Percentiles rank a stretch among this genome's conserved stretches.
Evolutionary conservation across 306 rosid genomes (phyloP).

Genomic region (Glycine tomentella): DNA sequence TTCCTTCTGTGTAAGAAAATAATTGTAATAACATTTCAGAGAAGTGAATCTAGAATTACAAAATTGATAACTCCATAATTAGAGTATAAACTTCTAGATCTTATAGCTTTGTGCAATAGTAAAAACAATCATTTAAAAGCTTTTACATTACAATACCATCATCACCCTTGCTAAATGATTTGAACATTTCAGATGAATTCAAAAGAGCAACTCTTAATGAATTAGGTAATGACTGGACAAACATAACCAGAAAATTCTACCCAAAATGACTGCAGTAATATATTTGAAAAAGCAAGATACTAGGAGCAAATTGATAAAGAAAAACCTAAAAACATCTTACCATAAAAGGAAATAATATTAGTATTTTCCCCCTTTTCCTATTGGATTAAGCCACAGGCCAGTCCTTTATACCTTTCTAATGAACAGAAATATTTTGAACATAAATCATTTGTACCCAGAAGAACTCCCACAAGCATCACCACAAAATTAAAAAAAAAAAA

Average conservation of each 20-base stretch:
- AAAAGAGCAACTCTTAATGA: not conserved
- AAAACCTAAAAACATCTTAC: not conserved
- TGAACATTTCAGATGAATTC: not conserved
- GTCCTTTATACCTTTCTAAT: not conserved
- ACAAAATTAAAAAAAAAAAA: not conserved
- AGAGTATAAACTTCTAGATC: too few relatives aligned
- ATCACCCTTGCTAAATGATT: not conserved
- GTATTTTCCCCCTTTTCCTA: constrained; percentile 1
- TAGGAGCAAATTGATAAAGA: not conserved
- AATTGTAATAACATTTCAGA: constrained; percentile 34
- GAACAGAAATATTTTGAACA: constrained; percentile 15
- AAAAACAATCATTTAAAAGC: too few relatives aligned
- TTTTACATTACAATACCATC: too few relatives aligned
- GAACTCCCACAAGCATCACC: not conserved
- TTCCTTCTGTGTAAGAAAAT: constrained; percentile 65
- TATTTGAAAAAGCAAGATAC: not conserved
- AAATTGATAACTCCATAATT: too few relatives aligned
- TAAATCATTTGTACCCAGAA: constrained; percentile 2
- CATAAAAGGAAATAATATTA: not conserved
- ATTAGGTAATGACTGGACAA: constrained; percentile 10
- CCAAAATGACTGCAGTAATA: not conserved
- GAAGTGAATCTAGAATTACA: constrained; percentile 19
- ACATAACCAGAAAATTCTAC: constrained; percentile 3
- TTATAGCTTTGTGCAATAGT: too few relatives aligned
- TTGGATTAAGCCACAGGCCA: constrained; percentile 18